Evolutionary conservation across 192 early-diverging fungal species (phyloP), one percentile per base, ranked within the genome.

Genomic region (Backusella morwellensis): DNA sequence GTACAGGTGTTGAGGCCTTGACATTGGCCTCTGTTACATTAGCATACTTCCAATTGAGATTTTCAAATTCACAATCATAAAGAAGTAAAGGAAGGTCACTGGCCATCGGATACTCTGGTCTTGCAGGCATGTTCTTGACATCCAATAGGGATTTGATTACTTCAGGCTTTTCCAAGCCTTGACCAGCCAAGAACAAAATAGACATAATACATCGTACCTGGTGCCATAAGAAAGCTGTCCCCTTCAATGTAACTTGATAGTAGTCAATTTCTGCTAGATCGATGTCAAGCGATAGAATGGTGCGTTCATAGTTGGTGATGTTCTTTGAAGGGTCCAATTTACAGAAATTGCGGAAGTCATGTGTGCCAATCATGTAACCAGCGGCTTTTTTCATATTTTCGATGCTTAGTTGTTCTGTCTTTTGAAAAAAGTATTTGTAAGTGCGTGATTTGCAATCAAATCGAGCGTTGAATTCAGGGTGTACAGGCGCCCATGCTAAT

Each of bases 121-220:
- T 91, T 2, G 94, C 94, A 3, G 83, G 85, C 21, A 88, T 86
- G 29, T 80, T 76, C 70, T 75, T 72, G 1, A 95, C 68, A 80
- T 96, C 93, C 70, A 96, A 79, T 77, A 99, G 44, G 19, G 85
- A 78, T 38, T 87, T 78, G 41, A 97, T 84, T 6, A 99, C 81
- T 9, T 80, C 86, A 17, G 94, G 93, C 21, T 84, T 54, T 79
- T 99, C 97, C 21, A 91, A 78, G 9, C 90, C 87, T 75, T 92
- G 90, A 3, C 97, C 97, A n/a, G 97, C 87, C 66, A 94, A 81
- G 72, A 97, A 92, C 47, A 99, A 79, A 34, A 98, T 86, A 2
- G 94, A 87, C 91, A 96, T 95, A 92, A 99, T 97, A 84, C 94
- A 97, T 35, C 97, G 92, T 68, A 99, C 96, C 85, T 98, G 97